Percentiles rank a stretch among this genome's conserved stretches.
Conservation (phyloP, 2,329 filamentous ascomycete species). For the Rutstroemia sydowiana region DNA sequence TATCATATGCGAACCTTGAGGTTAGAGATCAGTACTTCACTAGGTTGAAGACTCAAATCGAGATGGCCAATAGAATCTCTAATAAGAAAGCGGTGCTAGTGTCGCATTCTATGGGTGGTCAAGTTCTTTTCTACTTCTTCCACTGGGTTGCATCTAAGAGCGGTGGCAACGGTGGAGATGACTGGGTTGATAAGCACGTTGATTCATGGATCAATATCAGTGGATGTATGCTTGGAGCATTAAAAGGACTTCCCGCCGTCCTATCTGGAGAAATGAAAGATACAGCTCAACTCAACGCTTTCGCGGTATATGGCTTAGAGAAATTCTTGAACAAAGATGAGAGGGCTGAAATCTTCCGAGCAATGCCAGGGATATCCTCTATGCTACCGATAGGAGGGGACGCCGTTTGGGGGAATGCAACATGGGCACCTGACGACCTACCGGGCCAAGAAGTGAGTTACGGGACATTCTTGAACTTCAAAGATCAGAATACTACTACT, state of each 20-base stretch:
- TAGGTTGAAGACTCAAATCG: constrained; percentile 81
- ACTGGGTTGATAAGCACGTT: constrained; percentile 85
- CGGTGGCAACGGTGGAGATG: constrained; percentile 72
- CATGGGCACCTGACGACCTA: constrained; percentile 80
- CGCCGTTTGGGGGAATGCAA: constrained; percentile 85
- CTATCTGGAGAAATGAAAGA: constrained; percentile 98
- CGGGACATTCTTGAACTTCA: constrained; percentile 82
- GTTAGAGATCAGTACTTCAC: constrained; percentile 90
- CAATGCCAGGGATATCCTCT: constrained; percentile 92
- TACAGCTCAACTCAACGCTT: constrained; percentile 90
- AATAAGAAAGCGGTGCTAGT: constrained; percentile 76
- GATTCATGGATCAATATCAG: constrained; percentile 98
- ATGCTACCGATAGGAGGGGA: constrained; percentile 95
- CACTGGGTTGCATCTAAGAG: constrained; percentile 72
- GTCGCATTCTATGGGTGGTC: constrained; percentile 96
- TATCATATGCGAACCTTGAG: constrained; percentile 87
- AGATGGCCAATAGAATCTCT: constrained; percentile 67
- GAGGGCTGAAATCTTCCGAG: constrained; percentile 85
- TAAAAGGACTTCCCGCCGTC: constrained; percentile 84
- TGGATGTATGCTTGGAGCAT: constrained; percentile 92
- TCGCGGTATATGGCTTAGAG: constrained; percentile 93
- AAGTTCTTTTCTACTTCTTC: constrained; percentile 78
- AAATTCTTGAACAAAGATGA: constrained; percentile 90
- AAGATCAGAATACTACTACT: constrained; percentile 55
- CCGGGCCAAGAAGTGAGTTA: constrained; percentile 66